phyloP scores from a whole-genome alignment of 2,329 filamentous ascomycete genomes.

The Karstenula rhodostoma region DNA sequence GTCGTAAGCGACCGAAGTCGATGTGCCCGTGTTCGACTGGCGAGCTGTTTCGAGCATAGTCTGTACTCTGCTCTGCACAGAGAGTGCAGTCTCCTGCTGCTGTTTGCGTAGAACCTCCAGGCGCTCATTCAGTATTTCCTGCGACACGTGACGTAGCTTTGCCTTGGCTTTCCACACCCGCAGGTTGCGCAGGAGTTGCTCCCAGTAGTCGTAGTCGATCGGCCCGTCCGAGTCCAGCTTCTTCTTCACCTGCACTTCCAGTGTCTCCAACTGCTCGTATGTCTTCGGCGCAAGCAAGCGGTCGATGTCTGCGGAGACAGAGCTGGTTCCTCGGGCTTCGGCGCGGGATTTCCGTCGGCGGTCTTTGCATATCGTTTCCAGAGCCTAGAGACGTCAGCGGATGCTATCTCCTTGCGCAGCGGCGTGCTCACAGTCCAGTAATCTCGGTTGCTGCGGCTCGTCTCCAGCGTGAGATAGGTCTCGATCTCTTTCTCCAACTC shows the following conservation, averaged over 20 bases:
- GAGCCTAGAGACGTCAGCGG: constrained; percentile 62
- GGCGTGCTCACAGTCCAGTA: constrained; percentile 75
- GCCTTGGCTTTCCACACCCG: constrained; percentile 92
- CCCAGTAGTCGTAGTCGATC: constrained; percentile 98
- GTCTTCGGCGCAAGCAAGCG: constrained; percentile 85
- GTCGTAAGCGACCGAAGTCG: constrained; percentile 41
- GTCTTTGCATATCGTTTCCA: constrained; percentile 84
- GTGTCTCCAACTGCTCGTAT: constrained; percentile 81
- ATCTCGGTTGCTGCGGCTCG: constrained; percentile 76
- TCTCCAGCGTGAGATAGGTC: constrained; percentile 81
- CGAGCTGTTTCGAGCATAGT: constrained; percentile 47
- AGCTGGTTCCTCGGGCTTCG: constrained; percentile 79
- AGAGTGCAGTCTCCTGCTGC: constrained; percentile 72
- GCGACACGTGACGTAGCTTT: constrained; percentile 78
- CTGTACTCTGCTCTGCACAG: constrained; percentile 62
- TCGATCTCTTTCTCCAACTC: constrained; percentile 86
- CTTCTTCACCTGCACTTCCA: constrained; percentile 85
- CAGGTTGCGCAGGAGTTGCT: constrained; percentile 84
- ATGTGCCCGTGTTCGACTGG: constrained; percentile 11
- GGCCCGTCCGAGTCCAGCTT: constrained; percentile 90
- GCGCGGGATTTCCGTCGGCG: constrained; percentile 71
- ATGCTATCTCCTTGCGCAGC: constrained; percentile 24
- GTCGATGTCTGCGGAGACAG: constrained; percentile 88
- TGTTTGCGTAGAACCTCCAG: constrained; percentile 71
- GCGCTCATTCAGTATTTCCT: constrained; percentile 75